Conservation (phyloP, 2,329 filamentous ascomycete genomes). For the Colletotrichum orbiculare region DNA sequence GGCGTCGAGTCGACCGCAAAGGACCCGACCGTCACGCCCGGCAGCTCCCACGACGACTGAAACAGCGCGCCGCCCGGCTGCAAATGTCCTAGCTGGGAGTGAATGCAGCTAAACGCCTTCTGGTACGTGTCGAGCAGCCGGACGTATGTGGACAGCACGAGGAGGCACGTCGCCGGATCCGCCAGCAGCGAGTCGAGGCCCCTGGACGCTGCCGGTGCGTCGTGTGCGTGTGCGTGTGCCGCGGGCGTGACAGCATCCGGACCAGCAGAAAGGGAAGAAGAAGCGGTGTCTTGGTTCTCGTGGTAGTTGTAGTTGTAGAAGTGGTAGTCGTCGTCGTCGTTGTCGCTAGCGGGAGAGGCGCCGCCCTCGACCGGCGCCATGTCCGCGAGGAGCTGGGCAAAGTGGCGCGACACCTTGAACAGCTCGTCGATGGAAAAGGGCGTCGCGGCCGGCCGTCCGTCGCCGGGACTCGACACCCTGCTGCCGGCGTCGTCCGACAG, state of each 20-base stretch:
- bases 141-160: constrained; percentile 53
- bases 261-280: too few species aligned
- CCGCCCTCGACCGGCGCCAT: constrained; percentile 30
- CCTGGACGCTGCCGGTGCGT: constrained; percentile 1
- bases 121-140: constrained; percentile 55
- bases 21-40: constrained; percentile 53
- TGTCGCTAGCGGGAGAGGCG: constrained; percentile 28
- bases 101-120: constrained; percentile 50
- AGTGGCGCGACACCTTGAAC: constrained; percentile 52
- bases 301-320: too few species aligned
- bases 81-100: constrained; percentile 45
- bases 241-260: too few species aligned
- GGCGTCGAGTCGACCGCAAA: constrained; percentile 53
- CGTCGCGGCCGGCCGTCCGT: constrained; percentile 39
- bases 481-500: constrained; percentile 23
- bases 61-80: constrained; percentile 43
- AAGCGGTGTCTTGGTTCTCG: background rate
- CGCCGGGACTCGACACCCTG: constrained; percentile 37
- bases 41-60: constrained; percentile 51
- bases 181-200: constrained; percentile 35
- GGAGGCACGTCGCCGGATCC: constrained; percentile 51
- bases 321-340: background rate
- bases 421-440: constrained; percentile 54
- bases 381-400: constrained; percentile 49
- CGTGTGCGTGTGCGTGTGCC: too few species aligned